Base-by-base conservation (phyloP, 176 grass and related monocot genomes). In the Coix lacrymajobi region DNA sequence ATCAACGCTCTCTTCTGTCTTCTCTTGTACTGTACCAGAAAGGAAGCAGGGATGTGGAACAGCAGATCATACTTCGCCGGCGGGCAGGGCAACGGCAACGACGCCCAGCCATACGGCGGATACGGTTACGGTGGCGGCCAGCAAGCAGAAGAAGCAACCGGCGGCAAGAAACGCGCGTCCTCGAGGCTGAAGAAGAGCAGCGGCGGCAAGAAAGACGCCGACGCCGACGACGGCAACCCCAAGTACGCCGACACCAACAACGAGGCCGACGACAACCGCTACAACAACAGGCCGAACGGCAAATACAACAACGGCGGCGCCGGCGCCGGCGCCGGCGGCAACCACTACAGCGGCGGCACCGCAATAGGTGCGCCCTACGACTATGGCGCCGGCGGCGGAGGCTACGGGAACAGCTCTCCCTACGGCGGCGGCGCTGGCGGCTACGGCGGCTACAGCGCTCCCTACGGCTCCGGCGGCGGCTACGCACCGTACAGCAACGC, bases 131-230 rank as follows among this genome's bases (percentile, higher is more conserved):
- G 62, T 6, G 46, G 67, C 31, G 63, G 14, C 10, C 51, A 9
- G 16, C 76, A 60, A 60, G 63, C 63, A 61, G 56, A 79, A 14
- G 60, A 84, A 5, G 75, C 39, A 1, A 39, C 51, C 5, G 22
- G 25, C 77, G 71, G 17, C 8, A 78, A 77, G 67, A 79, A 83
- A 8, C 88, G 66, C 8, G 19, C 17, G 37, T 12, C 79, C 4
- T 86, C 88, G 3, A 51, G 68, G 62, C 48, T 67, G 30, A 89
- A 69, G 77, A 89, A 75, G 20, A 54, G 52, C 31, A 24, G 82
- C 51, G 17, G 36, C 45, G 41, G 3, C 37, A 77, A 58, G 12
- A 65, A 79, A 1, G 26, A 78, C 16, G 28, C 41, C 32, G 52
- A 37, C 49, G 61, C 5, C 28, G 73, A 31, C 2, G 88, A 45